Evolutionary conservation across 2,329 filamentous ascomycete genomes (phyloP), one percentile per base, ranked within the genome.

Genomic region (Penicillium sp.): DNA sequence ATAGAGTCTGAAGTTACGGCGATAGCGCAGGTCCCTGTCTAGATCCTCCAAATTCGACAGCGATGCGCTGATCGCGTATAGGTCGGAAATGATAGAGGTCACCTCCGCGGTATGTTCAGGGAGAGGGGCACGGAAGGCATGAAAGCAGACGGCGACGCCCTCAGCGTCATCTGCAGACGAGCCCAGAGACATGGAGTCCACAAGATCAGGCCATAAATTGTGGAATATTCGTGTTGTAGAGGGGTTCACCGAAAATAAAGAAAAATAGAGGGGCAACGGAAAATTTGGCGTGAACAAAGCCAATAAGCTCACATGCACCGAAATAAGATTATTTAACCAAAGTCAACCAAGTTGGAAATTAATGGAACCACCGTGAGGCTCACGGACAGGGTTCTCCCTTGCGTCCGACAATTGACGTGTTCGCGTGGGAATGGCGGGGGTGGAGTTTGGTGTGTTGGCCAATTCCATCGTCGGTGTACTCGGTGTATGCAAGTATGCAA

Each of bases 1-100:
- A 82, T 77, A 27, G 41, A 68, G 66, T 42, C 65, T 60, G 55
- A 76, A 72, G 27, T 69, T 72, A 38, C 67, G 64, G 18, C 65
- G 72, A 64, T 76, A 74, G 14, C 66, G 71, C 27, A 72, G 70
- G 53, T 74, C 67, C 13, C 72, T 69, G 29, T 79, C 67, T 27
- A 76, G 67, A 46, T 72, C 72, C 40, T 81, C 75, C 38, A 86
- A 69, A 40, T 71, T 71, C 43, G 77, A 76, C 22, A 86, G 71
- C 8, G 72, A 74, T 45, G 77, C 74, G 52, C 80, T 81, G 65
- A 85, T 79, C 48, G 75, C 75, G 63, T 81, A 83, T 22, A 85
- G 74, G 55, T 82, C 76, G 50, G 79, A 76, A 48, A 85, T 80
- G 27, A 81, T 68, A 31, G 73, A 73, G 22, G 81, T 81, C 60